Conservation (phyloP, 306 rosid species). For the Rubus idaeus region DNA sequence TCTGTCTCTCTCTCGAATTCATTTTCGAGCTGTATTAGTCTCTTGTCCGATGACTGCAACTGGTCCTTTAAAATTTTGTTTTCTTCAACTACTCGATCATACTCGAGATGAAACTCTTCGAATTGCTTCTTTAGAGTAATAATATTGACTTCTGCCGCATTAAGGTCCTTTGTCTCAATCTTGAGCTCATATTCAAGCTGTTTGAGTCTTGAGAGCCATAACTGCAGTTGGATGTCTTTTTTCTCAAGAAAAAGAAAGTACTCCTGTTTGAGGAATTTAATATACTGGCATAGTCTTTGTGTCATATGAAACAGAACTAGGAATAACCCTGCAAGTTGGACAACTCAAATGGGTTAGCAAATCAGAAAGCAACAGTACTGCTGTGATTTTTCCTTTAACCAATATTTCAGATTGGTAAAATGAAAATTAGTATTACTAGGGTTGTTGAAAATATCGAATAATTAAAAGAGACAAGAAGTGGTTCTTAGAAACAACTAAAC, state of each 20-base stretch:
- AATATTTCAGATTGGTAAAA: too few relatives aligned
- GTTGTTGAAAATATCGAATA: too few relatives aligned
- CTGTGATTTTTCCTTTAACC: too few relatives aligned
- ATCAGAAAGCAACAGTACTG: neutral
- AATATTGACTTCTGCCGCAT: neutral
- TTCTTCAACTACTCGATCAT: neutral
- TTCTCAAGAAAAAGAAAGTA: neutral
- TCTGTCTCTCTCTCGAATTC: neutral
- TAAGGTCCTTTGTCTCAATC: neutral
- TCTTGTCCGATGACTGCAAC: neutral
- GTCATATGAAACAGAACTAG: neutral
- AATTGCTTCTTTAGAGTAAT: slow-evolving; percentile 1
- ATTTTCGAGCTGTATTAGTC: neutral
- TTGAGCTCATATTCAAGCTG: neutral
- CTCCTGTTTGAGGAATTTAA: neutral
- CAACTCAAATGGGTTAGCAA: neutral
- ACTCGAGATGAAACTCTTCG: neutral
- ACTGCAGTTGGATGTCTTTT: neutral
- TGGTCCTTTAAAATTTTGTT: neutral
- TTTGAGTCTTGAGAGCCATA: neutral
- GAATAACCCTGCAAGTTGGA: neutral
- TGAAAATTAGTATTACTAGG: too few relatives aligned
- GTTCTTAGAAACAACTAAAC: too few relatives aligned
- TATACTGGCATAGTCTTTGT: neutral
- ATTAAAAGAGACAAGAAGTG: too few relatives aligned